Base-by-base conservation (phyloP, 2,329 filamentous ascomycete genomes). In the Epichloe uncinata region DNA sequence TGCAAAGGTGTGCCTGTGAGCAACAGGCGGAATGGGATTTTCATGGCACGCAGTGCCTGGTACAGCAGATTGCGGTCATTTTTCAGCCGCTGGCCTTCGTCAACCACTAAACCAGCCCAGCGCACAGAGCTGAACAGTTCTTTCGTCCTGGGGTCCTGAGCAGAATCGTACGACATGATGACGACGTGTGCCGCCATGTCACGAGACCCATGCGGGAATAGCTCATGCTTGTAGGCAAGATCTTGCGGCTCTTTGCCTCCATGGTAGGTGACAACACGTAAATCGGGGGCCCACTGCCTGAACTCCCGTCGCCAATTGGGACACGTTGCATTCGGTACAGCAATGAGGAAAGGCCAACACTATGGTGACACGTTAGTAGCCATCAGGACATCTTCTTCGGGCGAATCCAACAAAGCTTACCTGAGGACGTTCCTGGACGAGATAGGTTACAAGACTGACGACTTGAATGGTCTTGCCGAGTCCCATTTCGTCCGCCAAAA, bases 251-350 rank as follows among this genome's bases (percentile, higher is more conserved):
- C 75, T 47, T 75, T 77, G 15, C 84, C 84, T 43, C 93, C 93
- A 63, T 94, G 94, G 63, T 93, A 97, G 0, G 89, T 84, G n/a
- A 96, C 89, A 6, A 95, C 89, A 41, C 89, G 81, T 36, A 97
- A 69, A 6, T 79, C 79, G 1, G 91, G 91, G 0, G 85, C 83
- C 91, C 91, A 98, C 57, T 86, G 83, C 69, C 95, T 94, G 65
- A 97, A 88, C 63, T 98, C 93, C 45, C 91, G 82, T 5, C 91
- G 85, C 91, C 93, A 98, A 63, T 98, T 98, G n/a, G 89, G 81
- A 64, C 89, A 95, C 0, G 93, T 98, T 0, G 91, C 84, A 61
- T 97, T 97, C 0, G 93, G 93, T 0, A 95, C 91, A 2, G 96
- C 88, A 3, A 97, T 76, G 15, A 98, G 73, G 62, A 96, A 97